phyloP scores from a whole-genome alignment of 257 asterid genomes.

The Petunia axillaris region DNA sequence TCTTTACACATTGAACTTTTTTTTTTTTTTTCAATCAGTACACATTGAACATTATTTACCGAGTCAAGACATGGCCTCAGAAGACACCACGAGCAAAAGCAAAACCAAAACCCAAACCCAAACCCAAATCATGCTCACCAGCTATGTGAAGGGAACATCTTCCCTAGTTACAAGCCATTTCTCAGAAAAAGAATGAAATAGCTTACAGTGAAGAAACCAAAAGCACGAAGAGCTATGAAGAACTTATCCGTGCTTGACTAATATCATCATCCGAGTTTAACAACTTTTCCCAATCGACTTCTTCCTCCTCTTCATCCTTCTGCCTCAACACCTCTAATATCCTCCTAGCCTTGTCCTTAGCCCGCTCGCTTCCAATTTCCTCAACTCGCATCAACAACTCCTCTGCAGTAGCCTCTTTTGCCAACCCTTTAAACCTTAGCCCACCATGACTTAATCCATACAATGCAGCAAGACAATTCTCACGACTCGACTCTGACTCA shows the following conservation, averaged over 20 bases:
- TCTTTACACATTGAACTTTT: constrained; percentile 28
- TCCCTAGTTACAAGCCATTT: constrained; percentile 32
- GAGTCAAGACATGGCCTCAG: neutral
- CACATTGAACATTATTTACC: constrained; percentile 27
- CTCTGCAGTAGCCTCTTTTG: constrained; percentile 89
- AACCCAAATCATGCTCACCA: constrained; percentile 13
- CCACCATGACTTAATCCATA: constrained; percentile 92
- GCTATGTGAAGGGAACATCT: constrained; percentile 3
- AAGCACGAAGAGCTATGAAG: constrained; percentile 18
- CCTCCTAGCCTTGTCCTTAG: constrained; percentile 54
- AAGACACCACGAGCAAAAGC: constrained; percentile 7
- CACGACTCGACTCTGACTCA: constrained; percentile 53
- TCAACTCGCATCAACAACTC: constrained; percentile 56
- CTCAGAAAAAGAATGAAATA: constrained; percentile 8
- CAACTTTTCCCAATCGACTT: constrained; percentile 92
- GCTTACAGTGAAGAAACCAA: constrained; percentile 21
- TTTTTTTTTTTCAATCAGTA: neutral
- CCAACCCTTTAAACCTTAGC: constrained; percentile 83
- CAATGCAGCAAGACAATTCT: constrained; percentile 67
- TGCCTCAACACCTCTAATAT: constrained; percentile 67
- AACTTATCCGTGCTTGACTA: constrained; percentile 37
- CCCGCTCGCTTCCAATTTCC: constrained; percentile 49
- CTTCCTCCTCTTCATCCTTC: constrained; percentile 72
- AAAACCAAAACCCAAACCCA: constrained; percentile 1
- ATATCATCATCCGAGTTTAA: constrained; percentile 59